Conservation (phyloP, 2,329 filamentous ascomycete species). For the Colletotrichum acutatum region DNA sequence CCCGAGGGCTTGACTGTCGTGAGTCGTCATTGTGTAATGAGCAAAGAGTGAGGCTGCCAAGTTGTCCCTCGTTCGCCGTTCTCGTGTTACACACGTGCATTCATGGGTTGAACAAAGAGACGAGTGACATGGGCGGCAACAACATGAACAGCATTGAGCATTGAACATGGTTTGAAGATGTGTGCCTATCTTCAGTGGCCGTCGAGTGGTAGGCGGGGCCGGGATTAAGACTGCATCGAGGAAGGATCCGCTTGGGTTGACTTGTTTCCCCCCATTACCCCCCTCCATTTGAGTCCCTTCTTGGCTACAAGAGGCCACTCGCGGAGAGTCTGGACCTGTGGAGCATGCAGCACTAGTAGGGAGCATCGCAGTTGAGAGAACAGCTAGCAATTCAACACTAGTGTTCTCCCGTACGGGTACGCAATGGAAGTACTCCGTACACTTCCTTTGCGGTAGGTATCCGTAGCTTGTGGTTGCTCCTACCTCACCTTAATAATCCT, state of each 20-base stretch:
- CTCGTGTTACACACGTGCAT: constrained; percentile 17
- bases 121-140: neutral
- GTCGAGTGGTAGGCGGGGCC: constrained; percentile 16
- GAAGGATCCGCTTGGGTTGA: constrained; percentile 25
- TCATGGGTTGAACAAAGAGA: neutral
- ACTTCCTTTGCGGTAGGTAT: too few species aligned
- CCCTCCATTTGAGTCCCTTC: neutral
- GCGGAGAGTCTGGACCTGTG: constrained; percentile 24
- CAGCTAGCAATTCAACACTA: constrained; percentile 4
- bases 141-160: neutral
- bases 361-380: constrained; percentile 5
- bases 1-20: neutral
- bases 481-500: constrained; percentile 28
- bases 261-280: neutral
- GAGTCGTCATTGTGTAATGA: too few species aligned
- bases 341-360: constrained; percentile 25
- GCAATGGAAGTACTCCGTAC: too few species aligned
- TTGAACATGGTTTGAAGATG: too few species aligned
- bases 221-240: constrained; percentile 33
- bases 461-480: neutral
- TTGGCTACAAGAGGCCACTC: neutral
- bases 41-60: neutral
- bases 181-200: constrained; percentile 12
- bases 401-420: constrained; percentile 4
- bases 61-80: neutral